phyloP scores from a whole-genome alignment of 2,329 filamentous ascomycete genomes.

The Didymella pinodella region DNA sequence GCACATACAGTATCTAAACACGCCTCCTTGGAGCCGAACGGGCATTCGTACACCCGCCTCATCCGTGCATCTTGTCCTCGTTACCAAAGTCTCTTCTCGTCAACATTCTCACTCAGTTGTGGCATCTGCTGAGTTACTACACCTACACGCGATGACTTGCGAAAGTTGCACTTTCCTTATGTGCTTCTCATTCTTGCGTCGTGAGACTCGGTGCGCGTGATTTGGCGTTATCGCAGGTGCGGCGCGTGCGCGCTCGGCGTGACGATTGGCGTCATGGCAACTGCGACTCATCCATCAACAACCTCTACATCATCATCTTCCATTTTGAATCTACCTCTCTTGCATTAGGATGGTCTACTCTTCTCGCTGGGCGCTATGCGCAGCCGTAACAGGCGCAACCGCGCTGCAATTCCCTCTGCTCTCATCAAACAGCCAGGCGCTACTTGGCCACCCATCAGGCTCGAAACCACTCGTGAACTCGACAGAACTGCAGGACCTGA shows the following conservation, averaged over 20 bases:
- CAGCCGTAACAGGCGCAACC: conserved; percentile 35
- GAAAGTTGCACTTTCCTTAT: neutral
- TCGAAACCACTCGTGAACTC: conserved; percentile 47
- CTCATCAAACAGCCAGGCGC: conserved; percentile 33
- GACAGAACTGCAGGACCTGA: conserved; percentile 46
- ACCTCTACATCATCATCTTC: conserved; percentile 19
- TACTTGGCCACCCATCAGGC: conserved; percentile 33
- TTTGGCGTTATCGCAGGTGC: conserved; percentile 34
- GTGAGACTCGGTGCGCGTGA: conserved; percentile 28
- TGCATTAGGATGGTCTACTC: conserved; percentile 38
- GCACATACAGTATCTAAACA: neutral
- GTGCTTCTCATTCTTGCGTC: conserved; percentile 1
- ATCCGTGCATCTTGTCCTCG: neutral
- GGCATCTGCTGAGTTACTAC: neutral
- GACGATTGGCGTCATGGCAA: conserved; percentile 37
- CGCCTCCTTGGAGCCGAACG: neutral
- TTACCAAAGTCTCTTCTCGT: neutral
- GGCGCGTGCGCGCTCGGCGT: conserved; percentile 31
- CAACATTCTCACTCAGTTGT: neutral
- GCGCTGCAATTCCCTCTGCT: conserved; percentile 45
- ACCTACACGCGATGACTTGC: neutral
- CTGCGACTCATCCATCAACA: conserved; percentile 32
- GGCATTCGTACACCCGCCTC: neutral
- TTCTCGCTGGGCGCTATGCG: conserved; percentile 40
- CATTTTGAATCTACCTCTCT: conserved; percentile 14